These are phyloP conservation scores for Lactifluus pinguis DNA, from an alignment of 768 basidiomycete species.

Conservation along the genomic window DNA sequence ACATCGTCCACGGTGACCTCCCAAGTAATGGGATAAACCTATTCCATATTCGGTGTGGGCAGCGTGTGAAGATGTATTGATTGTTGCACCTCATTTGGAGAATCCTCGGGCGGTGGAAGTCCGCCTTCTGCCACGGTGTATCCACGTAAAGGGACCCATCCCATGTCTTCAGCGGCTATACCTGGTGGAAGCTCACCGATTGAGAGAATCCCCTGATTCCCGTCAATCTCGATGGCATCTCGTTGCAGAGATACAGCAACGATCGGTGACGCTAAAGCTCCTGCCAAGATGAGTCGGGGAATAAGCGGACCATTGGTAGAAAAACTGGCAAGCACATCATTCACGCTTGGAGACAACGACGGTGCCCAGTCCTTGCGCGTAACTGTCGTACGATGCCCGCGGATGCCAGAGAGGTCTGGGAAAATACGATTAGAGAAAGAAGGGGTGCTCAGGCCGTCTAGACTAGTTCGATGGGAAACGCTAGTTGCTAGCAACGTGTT, in stretches of 20 bases:
- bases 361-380: neutral
- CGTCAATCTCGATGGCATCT: constrained; percentile 57
- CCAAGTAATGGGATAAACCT: constrained; percentile 39
- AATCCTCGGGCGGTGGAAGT: constrained; percentile 43
- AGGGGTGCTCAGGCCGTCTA: neutral
- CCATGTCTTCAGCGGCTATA: constrained; percentile 40
- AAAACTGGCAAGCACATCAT: constrained; percentile 25
- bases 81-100: constrained; percentile 48
- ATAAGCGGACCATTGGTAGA: constrained; percentile 28
- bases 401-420: constrained; percentile 13
- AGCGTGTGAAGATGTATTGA: neutral
- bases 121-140: constrained; percentile 48
- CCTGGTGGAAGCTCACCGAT: constrained; percentile 55
- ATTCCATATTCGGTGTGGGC: neutral
- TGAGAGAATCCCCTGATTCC: constrained; percentile 55
- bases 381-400: neutral
- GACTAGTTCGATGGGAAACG: neutral
- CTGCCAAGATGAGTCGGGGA: constrained; percentile 26
- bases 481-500: constrained; percentile 9
- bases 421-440: constrained; percentile 3
- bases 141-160: constrained; percentile 54
- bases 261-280: constrained; percentile 36
- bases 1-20: constrained; percentile 65
- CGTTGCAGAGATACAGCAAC: constrained; percentile 55
- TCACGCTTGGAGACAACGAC: neutral